Evolutionary conservation across 164 flowering plant genomes (phyloP).

Genomic region (Cinnamomum micranthum): DNA sequence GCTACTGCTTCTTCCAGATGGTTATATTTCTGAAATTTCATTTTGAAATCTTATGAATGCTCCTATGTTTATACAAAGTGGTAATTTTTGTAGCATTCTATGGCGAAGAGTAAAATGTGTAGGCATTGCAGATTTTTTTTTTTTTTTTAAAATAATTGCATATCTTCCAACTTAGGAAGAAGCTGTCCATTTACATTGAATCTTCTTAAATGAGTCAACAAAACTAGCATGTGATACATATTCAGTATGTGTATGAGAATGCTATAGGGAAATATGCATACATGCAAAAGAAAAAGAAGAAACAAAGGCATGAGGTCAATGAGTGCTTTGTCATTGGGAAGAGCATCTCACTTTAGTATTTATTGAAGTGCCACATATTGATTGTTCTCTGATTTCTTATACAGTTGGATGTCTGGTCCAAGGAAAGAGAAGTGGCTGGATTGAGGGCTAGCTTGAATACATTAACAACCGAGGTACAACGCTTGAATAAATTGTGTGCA

Average conservation of each 20-base stretch:
- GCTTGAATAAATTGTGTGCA: constrained; percentile 76
- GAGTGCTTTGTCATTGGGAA: neutral
- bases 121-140: no score
- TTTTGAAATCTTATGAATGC: no score
- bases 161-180: no score
- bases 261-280: neutral
- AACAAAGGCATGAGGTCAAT: neutral
- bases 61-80: no score
- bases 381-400: constrained; percentile 13
- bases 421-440: constrained; percentile 98
- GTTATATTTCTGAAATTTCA: no score
- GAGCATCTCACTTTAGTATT: neutral
- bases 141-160: no score
- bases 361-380: neutral
- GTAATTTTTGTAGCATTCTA: no score
- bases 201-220: neutral
- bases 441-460: constrained; percentile 86
- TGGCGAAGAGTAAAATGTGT: no score
- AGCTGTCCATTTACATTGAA: no score
- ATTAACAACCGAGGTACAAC: constrained; percentile 80
- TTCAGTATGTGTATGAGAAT: no score
- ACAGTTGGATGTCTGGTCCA: constrained; percentile 94
- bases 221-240: no score
- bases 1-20: no score
- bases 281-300: neutral